Base-by-base conservation (phyloP, 345 rosid genomes). In the Ceriops tagal region DNA sequence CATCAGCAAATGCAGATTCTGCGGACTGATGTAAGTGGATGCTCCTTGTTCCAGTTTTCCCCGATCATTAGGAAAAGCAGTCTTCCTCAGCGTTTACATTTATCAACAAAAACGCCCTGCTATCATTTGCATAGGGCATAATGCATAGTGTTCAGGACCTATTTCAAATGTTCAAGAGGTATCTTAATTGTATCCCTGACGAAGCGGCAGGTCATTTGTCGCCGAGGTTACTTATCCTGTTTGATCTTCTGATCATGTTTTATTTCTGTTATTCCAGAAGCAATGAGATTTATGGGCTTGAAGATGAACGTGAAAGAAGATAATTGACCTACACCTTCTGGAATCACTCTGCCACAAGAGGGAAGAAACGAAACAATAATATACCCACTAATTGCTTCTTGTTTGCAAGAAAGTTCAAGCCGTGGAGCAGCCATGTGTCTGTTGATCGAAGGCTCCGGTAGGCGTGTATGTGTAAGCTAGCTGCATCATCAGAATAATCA, bases 371-470 rank as follows among this genome's bases (percentile, higher is more conserved):
- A 65, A 37, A 76, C 71, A 30, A 70, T 10, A 26, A 31, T 13
- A 55, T 13, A 24, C 21, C 5, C 0, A 21, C 63, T 7, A 53
- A 70, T 3, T 70, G 79, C 24, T 75, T 59, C 46, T 47, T 75
- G 56, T 75, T 75, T 26, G 79, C 79, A 1, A 70, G 79, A 66
- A 75, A 75, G 71, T 75, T 75, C 75, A 70, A 24, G 71, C 8
- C 24, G 31, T 8, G 55, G 59, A 30, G 79, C 79, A 3, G 79
- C 79, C 15, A 24, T 71, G 19, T 67, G 58, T n/a, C 75, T 75
- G 26, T 39, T 65, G 61, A 46, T 47, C 9, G 53, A 63, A 5
- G 53, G 30, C 53, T 39, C 43, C 6, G 31, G 20, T 62, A 51
- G 30, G 65, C 26, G 30, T 20, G 5, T 7, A 4, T 19, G 32